Evolutionary conservation across 352 stramenopile genomes (phyloP).

Genomic region (Thraustotheca clavata): DNA sequence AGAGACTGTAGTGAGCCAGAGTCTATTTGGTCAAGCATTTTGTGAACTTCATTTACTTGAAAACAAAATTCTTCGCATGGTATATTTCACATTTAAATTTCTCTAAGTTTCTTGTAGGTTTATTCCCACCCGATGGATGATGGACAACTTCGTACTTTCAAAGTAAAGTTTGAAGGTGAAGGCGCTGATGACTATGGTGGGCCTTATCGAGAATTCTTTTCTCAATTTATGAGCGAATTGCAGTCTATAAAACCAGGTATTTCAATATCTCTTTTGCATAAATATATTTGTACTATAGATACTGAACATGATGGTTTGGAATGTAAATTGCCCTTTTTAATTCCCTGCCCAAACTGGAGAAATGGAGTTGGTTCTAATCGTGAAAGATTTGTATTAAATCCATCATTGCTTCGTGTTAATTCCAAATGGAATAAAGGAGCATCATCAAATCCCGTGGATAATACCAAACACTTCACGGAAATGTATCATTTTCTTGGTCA

Average conservation of each 20-base stretch:
- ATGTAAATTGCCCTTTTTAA: slow-evolving; percentile 76
- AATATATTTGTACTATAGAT: too few relatives aligned
- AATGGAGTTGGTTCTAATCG: slow-evolving; percentile 68
- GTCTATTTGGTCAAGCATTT: slow-evolving; percentile 79
- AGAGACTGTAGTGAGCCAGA: slow-evolving; percentile 55
- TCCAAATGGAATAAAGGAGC: slow-evolving; percentile 18
- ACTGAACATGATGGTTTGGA: neutral
- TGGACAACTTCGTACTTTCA: slow-evolving; percentile 84
- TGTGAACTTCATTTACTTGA: slow-evolving; percentile 81
- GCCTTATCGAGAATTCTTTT: slow-evolving; percentile 90
- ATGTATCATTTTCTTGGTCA: slow-evolving; percentile 88
- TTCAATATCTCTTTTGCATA: too few relatives aligned
- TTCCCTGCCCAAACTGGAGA: slow-evolving; percentile 82
- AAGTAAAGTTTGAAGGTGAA: slow-evolving; percentile 92
- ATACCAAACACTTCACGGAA: slow-evolving; percentile 54
- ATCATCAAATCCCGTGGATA: slow-evolving; percentile 35
- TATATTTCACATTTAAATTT: neutral
- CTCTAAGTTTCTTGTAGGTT: slow-evolving; percentile 21
- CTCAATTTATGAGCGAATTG: slow-evolving; percentile 65
- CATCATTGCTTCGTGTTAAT: slow-evolving; percentile 19
- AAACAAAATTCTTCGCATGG: slow-evolving; percentile 65
- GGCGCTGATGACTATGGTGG: slow-evolving; percentile 92
- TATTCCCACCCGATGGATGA: slow-evolving; percentile 92
- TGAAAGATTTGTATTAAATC: slow-evolving; percentile 83
- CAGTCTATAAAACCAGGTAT: slow-evolving; percentile 23